phyloP scores from a whole-genome alignment of 2,329 filamentous ascomycete genomes.

The Graphilbum fragrans region DNA sequence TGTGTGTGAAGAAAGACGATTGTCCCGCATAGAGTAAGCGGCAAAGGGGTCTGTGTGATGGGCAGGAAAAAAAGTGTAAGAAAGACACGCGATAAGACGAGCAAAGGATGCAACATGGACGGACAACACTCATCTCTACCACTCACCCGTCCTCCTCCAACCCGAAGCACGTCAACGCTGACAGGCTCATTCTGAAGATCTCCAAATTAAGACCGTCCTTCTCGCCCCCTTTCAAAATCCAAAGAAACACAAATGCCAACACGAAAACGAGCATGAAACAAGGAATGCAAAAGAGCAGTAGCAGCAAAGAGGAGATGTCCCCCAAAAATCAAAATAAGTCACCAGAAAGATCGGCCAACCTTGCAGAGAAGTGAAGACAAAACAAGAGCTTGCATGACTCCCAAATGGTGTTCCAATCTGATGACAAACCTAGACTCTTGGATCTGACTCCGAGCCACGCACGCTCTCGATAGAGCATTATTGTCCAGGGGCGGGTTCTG shows the following conservation, averaged over 20 bases:
- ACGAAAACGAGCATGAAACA: not conserved
- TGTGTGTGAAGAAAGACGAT: too few relatives aligned
- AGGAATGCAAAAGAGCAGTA: constrained; percentile 1
- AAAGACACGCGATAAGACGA: not conserved
- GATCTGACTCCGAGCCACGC: not conserved
- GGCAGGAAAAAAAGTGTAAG: not conserved
- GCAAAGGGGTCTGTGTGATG: not conserved
- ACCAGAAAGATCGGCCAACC: constrained; percentile 10
- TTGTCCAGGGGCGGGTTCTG: not conserved
- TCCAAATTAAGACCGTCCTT: not conserved
- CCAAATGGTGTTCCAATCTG: constrained; percentile 13
- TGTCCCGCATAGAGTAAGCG: too few relatives aligned
- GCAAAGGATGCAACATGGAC: not conserved
- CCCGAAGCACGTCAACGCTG: not conserved
- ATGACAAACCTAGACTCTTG: constrained; percentile 8
- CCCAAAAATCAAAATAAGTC: constrained; percentile 1
- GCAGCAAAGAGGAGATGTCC: not conserved
- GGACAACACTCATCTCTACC: not conserved
- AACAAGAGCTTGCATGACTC: constrained; percentile 7
- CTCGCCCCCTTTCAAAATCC: constrained; percentile 2
- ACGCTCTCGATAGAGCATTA: not conserved
- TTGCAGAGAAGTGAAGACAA: constrained; percentile 4
- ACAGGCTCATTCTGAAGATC: not conserved
- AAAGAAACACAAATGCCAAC: constrained; percentile 2
- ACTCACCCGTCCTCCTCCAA: not conserved